A percentile compares a stretch with the other conserved stretches of the same genome.
Evolutionary conservation across 2,329 filamentous ascomycete species (phyloP).

Genomic region (Aspergillus tubingensis): DNA sequence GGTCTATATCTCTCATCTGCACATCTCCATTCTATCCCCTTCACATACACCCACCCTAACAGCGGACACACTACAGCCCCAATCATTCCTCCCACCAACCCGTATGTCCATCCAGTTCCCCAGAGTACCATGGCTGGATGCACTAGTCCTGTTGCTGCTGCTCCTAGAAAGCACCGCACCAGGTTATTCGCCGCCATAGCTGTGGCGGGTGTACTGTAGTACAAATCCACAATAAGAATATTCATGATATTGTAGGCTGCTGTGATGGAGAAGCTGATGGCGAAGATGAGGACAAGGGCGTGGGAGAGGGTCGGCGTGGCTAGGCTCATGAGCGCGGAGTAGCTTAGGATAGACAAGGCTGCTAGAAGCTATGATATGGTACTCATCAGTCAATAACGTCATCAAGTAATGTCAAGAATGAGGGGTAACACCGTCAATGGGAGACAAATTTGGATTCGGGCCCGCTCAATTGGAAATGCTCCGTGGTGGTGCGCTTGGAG

Average conservation of each 20-base stretch:
- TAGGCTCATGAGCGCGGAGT: slow-evolving; percentile 36
- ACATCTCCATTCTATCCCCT: slow-evolving; percentile 24
- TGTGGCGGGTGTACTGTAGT: slow-evolving; percentile 33
- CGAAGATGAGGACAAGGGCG: slow-evolving; percentile 35
- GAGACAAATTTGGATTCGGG: slow-evolving; percentile 44
- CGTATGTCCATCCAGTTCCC: slow-evolving; percentile 23
- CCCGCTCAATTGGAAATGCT: slow-evolving; percentile 48
- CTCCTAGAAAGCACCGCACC: slow-evolving; percentile 35
- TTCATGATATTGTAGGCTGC: slow-evolving; percentile 47
- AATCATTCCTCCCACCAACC: slow-evolving; percentile 16
- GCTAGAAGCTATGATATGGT: slow-evolving; percentile 4
- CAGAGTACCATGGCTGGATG: slow-evolving; percentile 23
- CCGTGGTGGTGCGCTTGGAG: slow-evolving; percentile 36
- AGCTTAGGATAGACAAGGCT: slow-evolving; percentile 35
- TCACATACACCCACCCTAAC: slow-evolving; percentile 22
- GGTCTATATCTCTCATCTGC: not conserved
- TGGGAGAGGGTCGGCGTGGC: slow-evolving; percentile 29
- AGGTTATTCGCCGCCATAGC: slow-evolving; percentile 40
- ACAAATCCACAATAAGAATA: slow-evolving; percentile 49
- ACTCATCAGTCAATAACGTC: not conserved
- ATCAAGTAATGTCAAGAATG: not conserved
- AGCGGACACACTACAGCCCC: slow-evolving; percentile 14
- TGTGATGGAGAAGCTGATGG: slow-evolving; percentile 40
- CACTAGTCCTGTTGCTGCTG: slow-evolving; percentile 29
- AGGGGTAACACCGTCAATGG: slow-evolving; percentile 38